Conservation (phyloP, 2,329 filamentous ascomycete genomes). For the Neonectria neomacrospora region DNA sequence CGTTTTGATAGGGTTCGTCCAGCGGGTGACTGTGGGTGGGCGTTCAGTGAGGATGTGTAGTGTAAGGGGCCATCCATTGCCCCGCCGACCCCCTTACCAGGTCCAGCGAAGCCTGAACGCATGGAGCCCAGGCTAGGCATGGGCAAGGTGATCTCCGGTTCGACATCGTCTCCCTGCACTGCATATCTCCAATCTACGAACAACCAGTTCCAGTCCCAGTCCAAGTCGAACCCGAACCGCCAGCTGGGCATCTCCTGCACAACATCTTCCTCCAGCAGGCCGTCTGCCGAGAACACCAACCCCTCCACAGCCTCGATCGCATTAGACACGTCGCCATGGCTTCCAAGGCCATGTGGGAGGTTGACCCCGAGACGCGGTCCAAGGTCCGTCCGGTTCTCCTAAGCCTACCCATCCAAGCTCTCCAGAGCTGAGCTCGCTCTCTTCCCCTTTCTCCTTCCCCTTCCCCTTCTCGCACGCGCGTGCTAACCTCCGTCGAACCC, state of each 20-base stretch:
- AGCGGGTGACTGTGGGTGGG: neutral
- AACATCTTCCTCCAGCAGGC: conserved; percentile 4
- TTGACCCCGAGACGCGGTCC: conserved; percentile 95
- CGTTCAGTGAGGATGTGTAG: neutral
- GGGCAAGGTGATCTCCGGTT: conserved; percentile 27
- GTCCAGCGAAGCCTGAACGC: conserved; percentile 1
- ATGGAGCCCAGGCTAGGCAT: conserved; percentile 21
- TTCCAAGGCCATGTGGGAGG: conserved; percentile 94
- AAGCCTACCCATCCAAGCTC: neutral
- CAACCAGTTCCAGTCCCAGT: neutral
- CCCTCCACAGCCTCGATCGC: conserved; percentile 14
- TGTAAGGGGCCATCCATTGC: conserved; percentile 13
- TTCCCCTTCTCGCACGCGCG: conserved; percentile 18
- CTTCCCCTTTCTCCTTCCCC: conserved; percentile 23
- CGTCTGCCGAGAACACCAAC: neutral
- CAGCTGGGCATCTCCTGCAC: conserved; percentile 34
- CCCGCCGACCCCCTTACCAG: conserved; percentile 34
- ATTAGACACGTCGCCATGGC: conserved; percentile 57
- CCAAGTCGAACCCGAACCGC: conserved; percentile 16
- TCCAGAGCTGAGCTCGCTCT: neutral
- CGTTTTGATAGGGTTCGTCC: neutral
- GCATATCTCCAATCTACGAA: conserved; percentile 21
- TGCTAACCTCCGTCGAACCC: conserved; percentile 22
- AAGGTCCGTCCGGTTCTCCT: conserved; percentile 78
- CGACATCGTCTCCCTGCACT: conserved; percentile 36